Conservation (phyloP, 768 basidiomycete species). For the Mycena sanguinolenta region DNA sequence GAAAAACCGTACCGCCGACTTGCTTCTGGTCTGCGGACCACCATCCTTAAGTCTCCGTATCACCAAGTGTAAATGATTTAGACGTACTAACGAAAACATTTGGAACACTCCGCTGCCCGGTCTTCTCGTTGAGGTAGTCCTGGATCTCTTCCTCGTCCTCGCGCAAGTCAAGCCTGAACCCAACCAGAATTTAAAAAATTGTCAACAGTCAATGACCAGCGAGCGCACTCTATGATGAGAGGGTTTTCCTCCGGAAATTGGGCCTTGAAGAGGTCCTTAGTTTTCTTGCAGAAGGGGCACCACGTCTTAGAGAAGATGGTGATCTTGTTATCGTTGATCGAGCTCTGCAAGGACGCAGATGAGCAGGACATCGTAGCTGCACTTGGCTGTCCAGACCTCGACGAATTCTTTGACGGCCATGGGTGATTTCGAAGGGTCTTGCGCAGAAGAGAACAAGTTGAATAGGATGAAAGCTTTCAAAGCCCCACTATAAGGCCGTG, state of each 20-base stretch:
- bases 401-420: conserved; percentile 34
- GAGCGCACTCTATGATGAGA: conserved; percentile 51
- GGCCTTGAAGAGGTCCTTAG: conserved; percentile 51
- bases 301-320: conserved; percentile 59
- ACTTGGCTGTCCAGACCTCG: conserved; percentile 9
- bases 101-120: conserved; percentile 67
- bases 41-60: not conserved
- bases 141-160: conserved; percentile 65
- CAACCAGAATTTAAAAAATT: not conserved
- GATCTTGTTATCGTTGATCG: conserved; percentile 54
- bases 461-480: conserved; percentile 15
- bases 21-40: conserved; percentile 25
- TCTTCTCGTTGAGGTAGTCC: conserved; percentile 62
- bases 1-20: conserved; percentile 21
- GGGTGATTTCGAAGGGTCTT: conserved; percentile 20
- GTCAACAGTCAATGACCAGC: not conserved
- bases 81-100: conserved; percentile 71
- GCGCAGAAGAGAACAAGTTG: conserved; percentile 19
- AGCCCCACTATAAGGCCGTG: not conserved
- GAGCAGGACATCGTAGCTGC: not conserved
- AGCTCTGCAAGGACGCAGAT: conserved; percentile 36
- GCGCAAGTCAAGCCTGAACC: conserved; percentile 58
- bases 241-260: conserved; percentile 44
- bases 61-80: not conserved
- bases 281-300: conserved; percentile 53